Evolutionary conservation across 345 rosid genomes (phyloP).

Genomic region (Melaleuca alternifolia): DNA sequence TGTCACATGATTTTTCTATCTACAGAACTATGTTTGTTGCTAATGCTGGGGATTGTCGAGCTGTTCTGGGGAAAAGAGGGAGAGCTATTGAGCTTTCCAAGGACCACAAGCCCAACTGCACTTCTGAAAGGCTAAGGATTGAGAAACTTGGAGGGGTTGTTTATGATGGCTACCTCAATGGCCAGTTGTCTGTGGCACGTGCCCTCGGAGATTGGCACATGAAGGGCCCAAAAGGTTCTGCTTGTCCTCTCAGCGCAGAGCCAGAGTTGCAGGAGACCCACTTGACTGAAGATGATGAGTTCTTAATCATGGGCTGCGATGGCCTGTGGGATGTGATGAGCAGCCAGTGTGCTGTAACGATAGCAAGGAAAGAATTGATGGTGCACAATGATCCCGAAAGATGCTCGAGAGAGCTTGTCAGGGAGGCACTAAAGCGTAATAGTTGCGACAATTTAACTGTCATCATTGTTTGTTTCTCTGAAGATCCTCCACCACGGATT

Average conservation of each 20-base stretch:
- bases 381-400: constrained; percentile 92
- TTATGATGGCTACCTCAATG: constrained; percentile 93
- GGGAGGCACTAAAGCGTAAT: constrained; percentile 72
- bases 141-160: constrained; percentile 87
- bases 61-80: constrained; percentile 87
- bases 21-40: constrained; percentile 73
- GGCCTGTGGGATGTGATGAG: constrained; percentile 99
- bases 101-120: constrained; percentile 89
- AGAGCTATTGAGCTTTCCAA: constrained; percentile 85
- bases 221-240: constrained; percentile 90
- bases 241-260: constrained; percentile 79
- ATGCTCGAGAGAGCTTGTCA: constrained; percentile 84
- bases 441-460: constrained; percentile 85
- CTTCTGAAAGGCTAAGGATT: constrained; percentile 64
- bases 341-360: constrained; percentile 87
- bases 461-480: constrained; percentile 68
- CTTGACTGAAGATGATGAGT: constrained; percentile 83
- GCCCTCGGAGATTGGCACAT: constrained; percentile 99
- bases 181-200: constrained; percentile 92
- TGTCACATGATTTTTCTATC: neutral
- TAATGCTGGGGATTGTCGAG: constrained; percentile 96
- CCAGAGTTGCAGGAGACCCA: constrained; percentile 71
- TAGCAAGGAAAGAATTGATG: constrained; percentile 78
- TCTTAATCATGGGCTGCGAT: constrained; percentile 93
- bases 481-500: constrained; percentile 76